phyloP scores from a whole-genome alignment of 2,329 filamentous ascomycete species.

The Ceratocystis huliohia region DNA sequence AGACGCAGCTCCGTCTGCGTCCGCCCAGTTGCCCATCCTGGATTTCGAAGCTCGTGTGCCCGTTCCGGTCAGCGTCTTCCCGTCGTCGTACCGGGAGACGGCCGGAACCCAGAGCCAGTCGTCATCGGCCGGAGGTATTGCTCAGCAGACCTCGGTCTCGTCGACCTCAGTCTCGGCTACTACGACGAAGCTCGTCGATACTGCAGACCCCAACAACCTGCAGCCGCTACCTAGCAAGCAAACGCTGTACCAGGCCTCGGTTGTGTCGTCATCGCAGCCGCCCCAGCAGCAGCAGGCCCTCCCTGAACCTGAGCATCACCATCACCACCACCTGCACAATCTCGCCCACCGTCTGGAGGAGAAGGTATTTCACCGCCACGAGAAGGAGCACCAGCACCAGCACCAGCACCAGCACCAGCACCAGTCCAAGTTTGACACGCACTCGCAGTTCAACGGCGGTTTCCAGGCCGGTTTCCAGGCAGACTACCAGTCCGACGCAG shows the following conservation, averaged over 20 bases:
- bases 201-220: slow-evolving; percentile 71
- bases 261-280: slow-evolving; percentile 12
- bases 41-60: slow-evolving; percentile 99
- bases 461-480: slow-evolving; percentile 1
- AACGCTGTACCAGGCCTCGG: slow-evolving; percentile 19
- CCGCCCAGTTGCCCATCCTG: slow-evolving; percentile 73
- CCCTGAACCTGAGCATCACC: slow-evolving; percentile 13
- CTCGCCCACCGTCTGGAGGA: background rate
- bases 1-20: slow-evolving; percentile 6
- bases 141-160: slow-evolving; percentile 25
- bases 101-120: slow-evolving; percentile 12
- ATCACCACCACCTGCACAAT: slow-evolving; percentile 15
- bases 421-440: background rate
- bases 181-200: slow-evolving; percentile 26
- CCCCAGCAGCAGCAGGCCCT: slow-evolving; percentile 12
- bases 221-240: slow-evolving; percentile 19
- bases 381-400: background rate
- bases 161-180: slow-evolving; percentile 28
- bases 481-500: background rate
- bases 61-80: slow-evolving; percentile 99
- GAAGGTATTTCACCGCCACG: slow-evolving; percentile 2
- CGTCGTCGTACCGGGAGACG: slow-evolving; percentile 76
- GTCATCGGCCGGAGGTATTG: background rate
- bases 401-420: background rate
- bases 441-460: background rate